phyloP scores from a whole-genome alignment of 2,329 filamentous ascomycete species.

The Beauveria medogensis region DNA sequence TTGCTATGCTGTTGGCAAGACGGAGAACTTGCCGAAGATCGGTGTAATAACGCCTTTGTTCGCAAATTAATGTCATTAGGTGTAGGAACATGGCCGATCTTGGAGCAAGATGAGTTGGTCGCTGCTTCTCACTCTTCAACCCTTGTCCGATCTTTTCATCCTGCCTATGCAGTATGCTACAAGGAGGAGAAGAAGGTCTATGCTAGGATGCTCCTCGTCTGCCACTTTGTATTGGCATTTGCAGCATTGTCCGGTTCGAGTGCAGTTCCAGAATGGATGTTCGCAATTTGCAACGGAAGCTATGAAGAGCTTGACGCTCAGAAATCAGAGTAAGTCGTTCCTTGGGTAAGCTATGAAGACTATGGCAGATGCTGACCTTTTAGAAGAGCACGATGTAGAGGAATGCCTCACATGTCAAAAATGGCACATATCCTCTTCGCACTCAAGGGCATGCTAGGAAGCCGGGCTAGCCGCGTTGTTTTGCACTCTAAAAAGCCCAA shows the following conservation, averaged over 20 bases:
- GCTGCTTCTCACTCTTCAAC: neutral
- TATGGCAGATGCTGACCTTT: neutral
- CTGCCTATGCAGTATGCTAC: neutral
- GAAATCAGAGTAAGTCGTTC: neutral
- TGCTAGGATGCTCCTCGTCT: neutral
- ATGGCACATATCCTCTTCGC: neutral
- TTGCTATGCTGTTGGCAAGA: neutral
- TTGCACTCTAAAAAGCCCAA: too few species aligned
- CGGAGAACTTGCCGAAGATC: too few species aligned
- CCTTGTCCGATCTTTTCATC: neutral
- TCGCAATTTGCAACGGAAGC: neutral
- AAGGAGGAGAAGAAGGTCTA: neutral
- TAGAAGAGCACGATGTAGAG: neutral
- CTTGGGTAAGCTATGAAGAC: neutral
- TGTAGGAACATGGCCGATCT: neutral
- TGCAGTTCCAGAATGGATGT: neutral
- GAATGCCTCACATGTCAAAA: neutral
- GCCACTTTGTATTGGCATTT: neutral
- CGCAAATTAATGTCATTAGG: neutral
- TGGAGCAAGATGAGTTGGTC: neutral
- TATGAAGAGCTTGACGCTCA: neutral
- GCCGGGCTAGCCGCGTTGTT: too few species aligned
- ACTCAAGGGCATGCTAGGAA: too few species aligned
- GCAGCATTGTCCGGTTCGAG: neutral
- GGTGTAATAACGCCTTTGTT: neutral